Conservation (phyloP, 768 basidiomycete species). For the Phylloporus rhodoxanthus region DNA sequence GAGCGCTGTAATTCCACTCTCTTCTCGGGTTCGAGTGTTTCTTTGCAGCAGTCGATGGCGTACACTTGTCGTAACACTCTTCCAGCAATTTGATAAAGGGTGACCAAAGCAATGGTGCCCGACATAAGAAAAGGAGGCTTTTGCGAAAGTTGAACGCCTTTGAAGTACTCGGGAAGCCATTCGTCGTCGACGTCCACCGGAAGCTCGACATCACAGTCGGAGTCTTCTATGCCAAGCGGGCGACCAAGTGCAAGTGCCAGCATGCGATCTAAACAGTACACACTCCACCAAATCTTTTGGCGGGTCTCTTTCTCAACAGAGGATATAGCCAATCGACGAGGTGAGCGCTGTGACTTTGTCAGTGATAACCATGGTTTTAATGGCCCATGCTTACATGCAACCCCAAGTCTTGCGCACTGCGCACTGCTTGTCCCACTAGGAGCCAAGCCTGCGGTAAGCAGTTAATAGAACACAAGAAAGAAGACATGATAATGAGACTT, state of each 20-base stretch:
- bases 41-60: constrained; percentile 71
- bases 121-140: constrained; percentile 69
- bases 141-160: constrained; percentile 52
- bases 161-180: constrained; percentile 63
- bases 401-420: constrained; percentile 86
- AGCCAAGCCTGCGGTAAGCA: constrained; percentile 94
- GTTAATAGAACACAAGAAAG: constrained; percentile 88
- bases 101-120: constrained; percentile 69
- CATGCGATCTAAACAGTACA: constrained; percentile 88
- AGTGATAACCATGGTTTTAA: constrained; percentile 9
- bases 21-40: constrained; percentile 66
- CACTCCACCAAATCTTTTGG: constrained; percentile 91
- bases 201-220: constrained; percentile 84
- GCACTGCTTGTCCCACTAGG: constrained; percentile 83
- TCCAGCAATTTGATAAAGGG: constrained; percentile 81
- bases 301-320: constrained; percentile 84
- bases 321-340: constrained; percentile 62
- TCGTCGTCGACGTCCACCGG: constrained; percentile 85
- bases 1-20: constrained; percentile 69
- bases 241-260: constrained; percentile 85
- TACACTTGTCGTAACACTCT: constrained; percentile 79
- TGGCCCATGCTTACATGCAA: constrained; percentile 65
- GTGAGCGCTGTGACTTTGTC: constrained; percentile 58
- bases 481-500: constrained; percentile 82
- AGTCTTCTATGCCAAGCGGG: constrained; percentile 82